Evolutionary conservation across 768 basidiomycete species (phyloP), one percentile per base, ranked within the genome.

Genomic region (Suillus plorans): DNA sequence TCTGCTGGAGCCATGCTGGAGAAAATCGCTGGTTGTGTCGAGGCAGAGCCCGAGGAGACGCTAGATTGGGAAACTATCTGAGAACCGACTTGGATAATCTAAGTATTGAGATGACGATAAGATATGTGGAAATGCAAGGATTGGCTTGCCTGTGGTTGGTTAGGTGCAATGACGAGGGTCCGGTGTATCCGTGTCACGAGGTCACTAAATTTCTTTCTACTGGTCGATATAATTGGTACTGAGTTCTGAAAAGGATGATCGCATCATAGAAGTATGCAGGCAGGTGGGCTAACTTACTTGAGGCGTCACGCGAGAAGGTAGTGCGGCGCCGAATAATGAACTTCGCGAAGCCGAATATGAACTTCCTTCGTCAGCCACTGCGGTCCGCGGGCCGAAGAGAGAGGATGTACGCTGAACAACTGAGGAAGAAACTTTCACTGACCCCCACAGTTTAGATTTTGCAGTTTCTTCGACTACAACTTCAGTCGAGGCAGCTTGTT

Each of bases 151-250:
- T 80, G 77, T 20, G 86, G 82, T 42, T 82, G 72, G 5, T 81
- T 74, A 9, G 90, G 89, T 16, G 82, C 82, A 69, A 91, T 81
- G 5, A 85, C 81, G 31, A 94, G 78, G 22, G 84, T 82, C 61
- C 83, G 82, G 70, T 92, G 89, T 60, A 94, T 92, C 65, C 81
- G 85, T n/a, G 82, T 75, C 31, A 90, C 80, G 18, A 91, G 76
- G 22, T 84, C 84, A 39, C 79, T 75, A 70, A 90, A 89, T 41
- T 74, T 77, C 64, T 59, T 59, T 16, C 39, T 18, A 59, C 18
- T 59, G 28, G 58, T 12, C 5, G 58, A 59, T 28, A 42, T 28
- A 42, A 42, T 59, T 42, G 58, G 58, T 14, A 25, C 28, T 20
- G 58, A 59, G 18, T 10, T 42, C 58, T 59, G 28, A 18, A 59